Conservation (phyloP, 2,329 filamentous ascomycete species). For the Alternaria sp. region DNA sequence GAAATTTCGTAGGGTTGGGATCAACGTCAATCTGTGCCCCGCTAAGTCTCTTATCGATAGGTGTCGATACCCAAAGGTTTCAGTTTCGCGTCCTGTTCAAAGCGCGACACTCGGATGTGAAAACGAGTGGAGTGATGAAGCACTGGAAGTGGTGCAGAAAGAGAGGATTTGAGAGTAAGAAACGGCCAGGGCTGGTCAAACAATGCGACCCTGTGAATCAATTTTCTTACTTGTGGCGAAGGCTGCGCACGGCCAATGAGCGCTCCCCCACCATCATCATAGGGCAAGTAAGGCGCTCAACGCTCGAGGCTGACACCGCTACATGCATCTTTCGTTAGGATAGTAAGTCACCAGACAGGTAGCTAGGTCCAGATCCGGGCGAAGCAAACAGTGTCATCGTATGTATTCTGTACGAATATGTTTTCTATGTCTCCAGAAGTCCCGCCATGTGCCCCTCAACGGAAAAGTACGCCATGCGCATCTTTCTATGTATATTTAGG, state of each 20-base stretch:
- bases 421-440: background rate
- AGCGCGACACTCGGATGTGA: slow-evolving; percentile 14
- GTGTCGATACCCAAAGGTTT: slow-evolving; percentile 10
- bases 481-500: background rate
- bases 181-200: slow-evolving; percentile 13
- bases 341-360: background rate
- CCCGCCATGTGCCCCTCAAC: background rate
- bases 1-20: slow-evolving; percentile 33
- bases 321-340: background rate
- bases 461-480: background rate
- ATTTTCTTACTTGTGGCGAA: slow-evolving; percentile 34
- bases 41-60: slow-evolving; percentile 28
- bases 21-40: slow-evolving; percentile 27
- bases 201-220: slow-evolving; percentile 23
- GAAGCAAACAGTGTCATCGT: background rate
- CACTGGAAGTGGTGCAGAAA: slow-evolving; percentile 6
- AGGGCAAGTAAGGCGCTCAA: slow-evolving; percentile 23
- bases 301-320: slow-evolving; percentile 2
- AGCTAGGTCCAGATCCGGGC: background rate
- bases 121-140: slow-evolving; percentile 17
- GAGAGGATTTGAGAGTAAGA: slow-evolving; percentile 4
- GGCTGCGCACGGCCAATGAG: slow-evolving; percentile 25
- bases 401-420: background rate
- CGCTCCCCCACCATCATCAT: slow-evolving; percentile 18
- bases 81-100: slow-evolving; percentile 9